phyloP scores from a whole-genome alignment of 75 land plant species.

The Chamaecyparis obtusa region DNA sequence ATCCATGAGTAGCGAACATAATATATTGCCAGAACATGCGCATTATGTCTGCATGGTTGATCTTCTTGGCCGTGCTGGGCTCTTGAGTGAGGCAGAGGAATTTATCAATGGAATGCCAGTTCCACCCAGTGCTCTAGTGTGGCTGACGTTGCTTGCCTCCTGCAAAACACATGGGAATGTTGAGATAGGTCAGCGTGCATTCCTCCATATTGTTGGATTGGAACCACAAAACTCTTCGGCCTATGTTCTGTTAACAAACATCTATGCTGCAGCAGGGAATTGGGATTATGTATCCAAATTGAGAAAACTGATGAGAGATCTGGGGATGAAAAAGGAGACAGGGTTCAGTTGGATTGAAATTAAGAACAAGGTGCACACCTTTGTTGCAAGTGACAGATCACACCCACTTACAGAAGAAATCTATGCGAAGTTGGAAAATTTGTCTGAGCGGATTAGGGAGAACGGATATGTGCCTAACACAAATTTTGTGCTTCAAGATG shows the following conservation, averaged over 20 bases:
- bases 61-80: slow-evolving; percentile 16
- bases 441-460: background rate
- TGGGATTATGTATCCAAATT: slow-evolving; percentile 9
- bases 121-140: slow-evolving; percentile 8
- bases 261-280: slow-evolving; percentile 11
- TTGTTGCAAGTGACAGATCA: slow-evolving; percentile 7
- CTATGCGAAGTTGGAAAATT: slow-evolving; percentile 5
- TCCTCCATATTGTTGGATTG: slow-evolving; percentile 8
- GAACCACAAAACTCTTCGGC: slow-evolving; percentile 3
- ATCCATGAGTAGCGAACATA: background rate
- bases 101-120: slow-evolving; percentile 11
- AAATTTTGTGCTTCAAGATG: background rate
- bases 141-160: slow-evolving; percentile 19
- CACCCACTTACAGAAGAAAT: slow-evolving; percentile 9
- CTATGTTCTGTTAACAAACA: slow-evolving; percentile 11
- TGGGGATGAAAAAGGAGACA: slow-evolving; percentile 8
- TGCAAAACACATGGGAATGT: slow-evolving; percentile 15
- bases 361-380: slow-evolving; percentile 15
- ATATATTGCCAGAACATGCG: background rate
- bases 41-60: slow-evolving; percentile 15
- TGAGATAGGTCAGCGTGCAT: slow-evolving; percentile 17
- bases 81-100: slow-evolving; percentile 19
- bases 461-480: background rate
- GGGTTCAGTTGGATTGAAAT: slow-evolving; percentile 16
- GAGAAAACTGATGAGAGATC: slow-evolving; percentile 8